These are phyloP conservation scores for Trichoderma harzianum DNA, from an alignment of 2,329 filamentous ascomycete species.

Conservation along the genomic window DNA sequence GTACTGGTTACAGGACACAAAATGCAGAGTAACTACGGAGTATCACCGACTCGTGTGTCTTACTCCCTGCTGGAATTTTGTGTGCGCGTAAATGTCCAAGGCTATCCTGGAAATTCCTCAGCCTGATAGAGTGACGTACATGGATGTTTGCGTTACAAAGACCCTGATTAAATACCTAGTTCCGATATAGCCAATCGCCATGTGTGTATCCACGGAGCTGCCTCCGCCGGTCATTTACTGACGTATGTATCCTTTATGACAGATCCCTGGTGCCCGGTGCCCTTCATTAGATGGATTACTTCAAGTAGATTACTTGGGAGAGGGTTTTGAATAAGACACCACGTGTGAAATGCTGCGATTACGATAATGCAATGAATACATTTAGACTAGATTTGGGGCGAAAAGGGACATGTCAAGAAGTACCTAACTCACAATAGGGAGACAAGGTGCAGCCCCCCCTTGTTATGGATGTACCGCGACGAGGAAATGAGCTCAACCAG, in stretches of 20 bases:
- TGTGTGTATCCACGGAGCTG: neutral
- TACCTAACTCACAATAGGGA: neutral
- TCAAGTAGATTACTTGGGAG: neutral
- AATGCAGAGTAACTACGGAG: neutral
- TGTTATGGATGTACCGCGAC: neutral
- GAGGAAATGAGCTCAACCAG: neutral
- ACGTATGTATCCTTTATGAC: neutral
- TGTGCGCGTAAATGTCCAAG: neutral
- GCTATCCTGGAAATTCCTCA: neutral
- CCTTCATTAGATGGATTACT: neutral
- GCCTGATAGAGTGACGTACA: slow-evolving; percentile 4
- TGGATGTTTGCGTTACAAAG: neutral
- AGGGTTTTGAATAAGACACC: neutral
- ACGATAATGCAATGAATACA: neutral
- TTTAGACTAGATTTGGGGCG: neutral
- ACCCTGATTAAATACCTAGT: neutral
- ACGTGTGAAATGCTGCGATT: neutral
- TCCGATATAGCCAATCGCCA: neutral
- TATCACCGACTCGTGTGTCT: neutral
- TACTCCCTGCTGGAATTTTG: neutral
- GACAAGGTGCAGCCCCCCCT: neutral
- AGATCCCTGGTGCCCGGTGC: neutral
- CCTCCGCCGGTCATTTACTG: neutral
- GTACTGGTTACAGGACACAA: neutral
- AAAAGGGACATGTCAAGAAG: neutral